A percentile compares a stretch with the other conserved stretches of the same genome.
These are phyloP conservation scores for Chytriomyces confervae DNA, from an alignment of 192 early-diverging fungal species.

Conservation along the genomic window DNA sequence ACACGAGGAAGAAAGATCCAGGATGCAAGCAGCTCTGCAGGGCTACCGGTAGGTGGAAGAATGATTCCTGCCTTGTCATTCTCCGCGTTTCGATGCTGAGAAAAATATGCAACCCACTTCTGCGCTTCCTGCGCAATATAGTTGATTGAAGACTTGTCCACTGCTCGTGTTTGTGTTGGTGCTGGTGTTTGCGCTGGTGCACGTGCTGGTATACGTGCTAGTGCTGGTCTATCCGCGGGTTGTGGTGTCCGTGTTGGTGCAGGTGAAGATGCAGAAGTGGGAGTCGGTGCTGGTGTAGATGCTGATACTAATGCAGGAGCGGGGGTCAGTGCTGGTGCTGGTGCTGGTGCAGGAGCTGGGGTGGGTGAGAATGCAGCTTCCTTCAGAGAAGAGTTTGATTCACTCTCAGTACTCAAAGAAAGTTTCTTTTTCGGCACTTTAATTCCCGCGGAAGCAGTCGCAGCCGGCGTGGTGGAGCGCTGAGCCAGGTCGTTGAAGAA, in stretches of 20 bases:
- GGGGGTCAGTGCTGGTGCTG: neutral
- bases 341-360: neutral
- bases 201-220: neutral
- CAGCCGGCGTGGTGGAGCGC: neutral
- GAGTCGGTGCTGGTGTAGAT: neutral
- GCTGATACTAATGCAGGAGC: too few species aligned
- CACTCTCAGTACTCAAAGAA: neutral
- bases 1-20: slow-evolving; percentile 1
- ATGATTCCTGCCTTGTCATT: neutral
- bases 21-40: neutral
- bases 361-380: neutral
- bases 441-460: too few species aligned
- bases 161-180: neutral
- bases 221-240: neutral
- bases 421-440: neutral
- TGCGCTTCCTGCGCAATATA: neutral
- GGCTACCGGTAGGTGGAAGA: neutral
- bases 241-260: neutral
- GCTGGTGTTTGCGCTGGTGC: neutral
- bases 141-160: neutral
- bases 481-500: slow-evolving; percentile 9
- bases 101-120: neutral
- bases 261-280: neutral
- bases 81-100: neutral
- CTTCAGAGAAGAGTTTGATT: neutral